Evolutionary conservation across 2,329 filamentous ascomycete species (phyloP).

Genomic region (Hymenoscyphus repandus): DNA sequence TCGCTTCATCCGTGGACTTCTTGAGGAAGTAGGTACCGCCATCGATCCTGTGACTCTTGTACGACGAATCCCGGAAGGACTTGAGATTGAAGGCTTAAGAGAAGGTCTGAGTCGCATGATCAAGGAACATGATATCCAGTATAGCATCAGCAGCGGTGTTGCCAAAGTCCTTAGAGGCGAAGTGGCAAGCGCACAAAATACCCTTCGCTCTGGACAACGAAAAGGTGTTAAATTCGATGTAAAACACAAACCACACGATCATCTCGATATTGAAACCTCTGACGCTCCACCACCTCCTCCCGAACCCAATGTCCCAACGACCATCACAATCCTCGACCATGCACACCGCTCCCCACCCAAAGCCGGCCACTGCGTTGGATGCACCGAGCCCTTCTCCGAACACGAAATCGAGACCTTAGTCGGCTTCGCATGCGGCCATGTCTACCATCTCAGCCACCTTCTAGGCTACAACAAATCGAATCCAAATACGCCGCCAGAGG

Average conservation of each 20-base stretch:
- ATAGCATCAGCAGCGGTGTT: conserved; percentile 85
- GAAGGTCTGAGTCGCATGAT: conserved; percentile 88
- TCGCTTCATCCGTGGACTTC: conserved; percentile 81
- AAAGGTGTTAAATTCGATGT: conserved; percentile 89
- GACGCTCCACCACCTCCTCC: conserved; percentile 31
- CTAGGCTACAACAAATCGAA: conserved; percentile 41
- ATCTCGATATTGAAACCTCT: conserved; percentile 40
- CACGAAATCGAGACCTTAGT: conserved; percentile 67
- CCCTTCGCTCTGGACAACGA: conserved; percentile 71
- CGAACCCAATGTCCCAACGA: conserved; percentile 4
- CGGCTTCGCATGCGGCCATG: conserved; percentile 77
- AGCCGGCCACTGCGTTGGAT: conserved; percentile 56
- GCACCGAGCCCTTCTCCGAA: conserved; percentile 50
- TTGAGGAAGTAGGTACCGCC: conserved; percentile 89
- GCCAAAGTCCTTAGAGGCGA: conserved; percentile 83
- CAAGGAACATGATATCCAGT: conserved; percentile 92
- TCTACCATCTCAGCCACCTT: conserved; percentile 72
- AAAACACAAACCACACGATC: conserved; percentile 39
- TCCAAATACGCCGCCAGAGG: conserved; percentile 33
- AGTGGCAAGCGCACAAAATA: conserved; percentile 77
- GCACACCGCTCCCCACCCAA: conserved; percentile 25
- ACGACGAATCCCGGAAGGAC: conserved; percentile 81
- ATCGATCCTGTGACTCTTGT: conserved; percentile 92
- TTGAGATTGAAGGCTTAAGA: conserved; percentile 85
- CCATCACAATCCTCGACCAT: conserved; percentile 10